Evolutionary conservation across 305 asterid species (phyloP), one percentile per base, ranked within the genome.

Genomic region (Fraxinus dipetala): DNA sequence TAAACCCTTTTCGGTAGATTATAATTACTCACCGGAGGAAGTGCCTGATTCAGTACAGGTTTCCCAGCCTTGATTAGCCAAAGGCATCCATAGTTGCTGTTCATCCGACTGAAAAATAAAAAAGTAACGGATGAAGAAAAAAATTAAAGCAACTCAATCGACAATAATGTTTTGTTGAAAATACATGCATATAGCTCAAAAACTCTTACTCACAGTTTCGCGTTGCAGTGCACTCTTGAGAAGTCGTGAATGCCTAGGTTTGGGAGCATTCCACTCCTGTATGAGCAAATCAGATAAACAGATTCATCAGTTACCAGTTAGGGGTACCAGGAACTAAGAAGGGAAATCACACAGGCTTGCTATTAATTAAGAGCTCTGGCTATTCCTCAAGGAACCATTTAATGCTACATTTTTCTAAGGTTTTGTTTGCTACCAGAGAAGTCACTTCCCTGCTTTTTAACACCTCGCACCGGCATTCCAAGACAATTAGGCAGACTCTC

Each of bases 211-310:
- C 91, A 96, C 99, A 88, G 89, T 88, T 91, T 91, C 86, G 10
- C 92, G 95, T 76, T 85, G 92, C 75, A 92, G 85, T 56, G 98
- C 98, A 87, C 96, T 91, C 89, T 91, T 93, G 22, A 95, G 91
- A 78, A 96, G 87, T 76, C 89, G 91, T 72, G 97, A 88, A 80
- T 94, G 99, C 84, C 97, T 88, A 77, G 96, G 94, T 82, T 96
- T 96, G 30, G 96, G 92, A 82, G 92, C 89, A 88, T 90, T 93
- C 97, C 93, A 94, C 78, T 91, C 99, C 99, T 96, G 93, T 88
- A 89, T 26, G 22, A 77, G 72, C 36, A 31, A 72, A 76, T 31
- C 77, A 61, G 35, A 30, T 82, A 56, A 56, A 6, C 67, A 56
- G 26, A 56, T 56, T 56, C 67, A 56, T 56, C 11, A 56, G 28